Base-by-base conservation (phyloP, 305 asterid genomes). In the Stenogyne calaminthoides region DNA sequence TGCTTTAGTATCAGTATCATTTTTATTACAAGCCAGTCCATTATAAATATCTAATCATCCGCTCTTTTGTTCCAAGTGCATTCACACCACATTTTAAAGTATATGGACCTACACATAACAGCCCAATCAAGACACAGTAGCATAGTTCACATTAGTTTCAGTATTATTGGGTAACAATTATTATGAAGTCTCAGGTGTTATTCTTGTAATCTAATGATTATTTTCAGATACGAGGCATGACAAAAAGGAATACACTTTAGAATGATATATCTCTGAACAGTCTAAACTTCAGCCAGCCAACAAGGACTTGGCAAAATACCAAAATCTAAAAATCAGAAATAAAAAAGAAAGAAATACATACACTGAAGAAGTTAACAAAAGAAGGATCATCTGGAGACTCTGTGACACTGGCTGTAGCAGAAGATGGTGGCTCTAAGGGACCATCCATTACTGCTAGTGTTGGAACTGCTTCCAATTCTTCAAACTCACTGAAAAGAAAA, bases 391-490 rank as follows among this genome's bases (percentile, higher is more conserved):
- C 97, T 10, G 88, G 82, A 72, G 71, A 81, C 74, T 89, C 88
- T 46, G 89, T 64, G 19, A 77, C 80, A 76, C 64, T 83, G 68
- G 86, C 55, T 64, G 81, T 64, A 65, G 81, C 61, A 63, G 91
- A 76, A 20, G 83, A 76, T 75, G 89, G 67, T 18, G 96, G 91
- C 86, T 89, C 97, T 19, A 91, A 71, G 72, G 93, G 97, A 73
- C 96, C 93, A 73, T 91, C 97, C 80, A 89, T 91, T 51, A 89
- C 89, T 22, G 96, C 91, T 79, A 83, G 82, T 19, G 93, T 86
- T 27, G 97, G 96, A 71, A 91, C 96, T 73, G 95, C 96, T 87
- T 91, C 97, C 66, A 91, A 86, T 81, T 91, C 97, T 80, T 89
- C 96, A 14, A 86, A 91, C 76, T 89, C 95, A 75, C 96, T 91